These are phyloP conservation scores for Chimonanthus praecox DNA, from an alignment of 164 flowering plant genomes.

Conservation along the genomic window DNA sequence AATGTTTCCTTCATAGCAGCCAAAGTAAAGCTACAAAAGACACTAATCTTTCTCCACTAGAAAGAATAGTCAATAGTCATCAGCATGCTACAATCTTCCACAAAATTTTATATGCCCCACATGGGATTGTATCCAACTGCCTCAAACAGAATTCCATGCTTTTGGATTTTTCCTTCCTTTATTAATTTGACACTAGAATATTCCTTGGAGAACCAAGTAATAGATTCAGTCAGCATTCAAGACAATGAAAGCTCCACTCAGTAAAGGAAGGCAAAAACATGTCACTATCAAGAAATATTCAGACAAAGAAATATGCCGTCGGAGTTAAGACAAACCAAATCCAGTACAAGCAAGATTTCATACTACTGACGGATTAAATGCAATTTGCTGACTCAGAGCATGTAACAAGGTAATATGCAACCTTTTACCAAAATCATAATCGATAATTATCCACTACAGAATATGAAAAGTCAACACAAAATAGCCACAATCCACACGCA, in stretches of 20 bases:
- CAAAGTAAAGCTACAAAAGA: background rate
- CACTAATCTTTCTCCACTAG: background rate
- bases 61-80: background rate
- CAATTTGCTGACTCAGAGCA: background rate
- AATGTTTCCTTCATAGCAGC: background rate
- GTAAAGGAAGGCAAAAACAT: background rate
- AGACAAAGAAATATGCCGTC: background rate
- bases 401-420: background rate
- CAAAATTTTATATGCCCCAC: background rate
- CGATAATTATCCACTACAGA: background rate
- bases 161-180: no score
- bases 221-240: background rate
- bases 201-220: no score
- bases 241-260: background rate
- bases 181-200: background rate
- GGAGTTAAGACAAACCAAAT: background rate
- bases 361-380: no score
- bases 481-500: background rate
- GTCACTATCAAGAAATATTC: constrained; percentile 1
- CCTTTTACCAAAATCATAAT: background rate
- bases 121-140: background rate
- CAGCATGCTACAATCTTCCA: background rate
- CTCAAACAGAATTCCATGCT: background rate
- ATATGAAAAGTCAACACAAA: background rate
- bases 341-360: no score